Conservation (phyloP, 2,329 filamentous ascomycete genomes). For the Dactylonectria macrodidyma region DNA sequence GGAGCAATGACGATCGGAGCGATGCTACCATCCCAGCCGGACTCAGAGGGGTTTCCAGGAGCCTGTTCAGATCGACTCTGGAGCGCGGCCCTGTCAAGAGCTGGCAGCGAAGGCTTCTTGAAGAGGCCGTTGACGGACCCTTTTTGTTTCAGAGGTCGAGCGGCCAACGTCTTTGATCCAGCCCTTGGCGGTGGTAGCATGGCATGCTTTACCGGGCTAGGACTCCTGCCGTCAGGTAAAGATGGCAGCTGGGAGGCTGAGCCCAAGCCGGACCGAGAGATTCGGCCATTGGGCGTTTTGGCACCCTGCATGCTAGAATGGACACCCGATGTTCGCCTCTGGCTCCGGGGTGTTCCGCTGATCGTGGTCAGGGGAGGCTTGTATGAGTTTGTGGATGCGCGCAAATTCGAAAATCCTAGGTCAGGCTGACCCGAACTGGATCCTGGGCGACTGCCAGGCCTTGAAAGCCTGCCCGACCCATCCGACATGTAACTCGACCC, state of each 20-base stretch:
- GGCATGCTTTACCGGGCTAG: slow-evolving; percentile 58
- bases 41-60: slow-evolving; percentile 37
- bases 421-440: slow-evolving; percentile 68
- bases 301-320: slow-evolving; percentile 36
- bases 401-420: slow-evolving; percentile 54
- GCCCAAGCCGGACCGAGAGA: slow-evolving; percentile 42
- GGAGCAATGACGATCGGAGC: slow-evolving; percentile 37
- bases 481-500: slow-evolving; percentile 75
- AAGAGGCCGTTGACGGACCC: slow-evolving; percentile 68
- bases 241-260: slow-evolving; percentile 47
- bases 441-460: slow-evolving; percentile 67
- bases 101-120: slow-evolving; percentile 68
- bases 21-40: slow-evolving; percentile 52
- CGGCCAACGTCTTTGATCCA: slow-evolving; percentile 63
- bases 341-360: slow-evolving; percentile 60
- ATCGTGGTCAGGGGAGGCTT: slow-evolving; percentile 60
- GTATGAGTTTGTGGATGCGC: slow-evolving; percentile 61
- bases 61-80: slow-evolving; percentile 32
- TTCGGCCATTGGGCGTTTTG: slow-evolving; percentile 47
- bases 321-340: slow-evolving; percentile 45
- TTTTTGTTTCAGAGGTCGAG: slow-evolving; percentile 64
- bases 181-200: slow-evolving; percentile 53
- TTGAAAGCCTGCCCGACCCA: slow-evolving; percentile 68
- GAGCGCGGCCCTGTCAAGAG: slow-evolving; percentile 50
- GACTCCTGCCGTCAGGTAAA: slow-evolving; percentile 47